Evolutionary conservation across 129 eudicot species (phyloP).

Genomic region (Centella asiatica): DNA sequence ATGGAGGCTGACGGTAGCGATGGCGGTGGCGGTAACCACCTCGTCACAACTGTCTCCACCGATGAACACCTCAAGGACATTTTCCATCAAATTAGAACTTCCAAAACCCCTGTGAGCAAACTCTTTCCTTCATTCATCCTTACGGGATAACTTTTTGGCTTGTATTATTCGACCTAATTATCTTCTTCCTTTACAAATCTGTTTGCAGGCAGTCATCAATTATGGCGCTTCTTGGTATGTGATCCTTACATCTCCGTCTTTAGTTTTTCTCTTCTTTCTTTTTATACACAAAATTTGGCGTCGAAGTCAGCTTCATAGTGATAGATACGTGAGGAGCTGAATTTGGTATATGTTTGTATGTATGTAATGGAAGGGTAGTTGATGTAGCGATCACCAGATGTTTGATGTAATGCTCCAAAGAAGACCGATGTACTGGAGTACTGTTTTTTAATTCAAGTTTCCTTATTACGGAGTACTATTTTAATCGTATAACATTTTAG

Average conservation of each 20-base stretch:
- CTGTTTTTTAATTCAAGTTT: not conserved
- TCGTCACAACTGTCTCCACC: conserved; percentile 32
- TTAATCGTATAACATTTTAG: not conserved
- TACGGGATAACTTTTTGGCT: not conserved
- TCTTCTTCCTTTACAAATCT: not conserved
- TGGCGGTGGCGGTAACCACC: too few species aligned
- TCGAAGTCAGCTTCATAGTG: not conserved
- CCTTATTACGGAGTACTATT: not conserved
- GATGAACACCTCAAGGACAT: conserved; percentile 56
- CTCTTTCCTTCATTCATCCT: not conserved
- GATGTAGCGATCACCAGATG: conserved; percentile 25
- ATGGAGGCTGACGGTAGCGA: conserved; percentile 19
- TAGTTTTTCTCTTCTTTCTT: not conserved
- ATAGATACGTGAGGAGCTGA: not conserved
- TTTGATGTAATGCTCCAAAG: conserved; percentile 36
- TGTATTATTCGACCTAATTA: not conserved
- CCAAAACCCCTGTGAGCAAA: conserved; percentile 52
- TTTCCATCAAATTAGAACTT: conserved; percentile 54
- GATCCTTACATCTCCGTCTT: not conserved
- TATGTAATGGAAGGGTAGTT: not conserved
- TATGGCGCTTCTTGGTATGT: conserved; percentile 91
- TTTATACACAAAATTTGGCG: not conserved
- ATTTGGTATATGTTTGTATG: not conserved
- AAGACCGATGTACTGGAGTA: not conserved
- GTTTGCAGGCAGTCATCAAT: conserved; percentile 66